Evolutionary conservation across 106 monocot species (phyloP).

Genomic region (Dendrobium chrysotoxum): DNA sequence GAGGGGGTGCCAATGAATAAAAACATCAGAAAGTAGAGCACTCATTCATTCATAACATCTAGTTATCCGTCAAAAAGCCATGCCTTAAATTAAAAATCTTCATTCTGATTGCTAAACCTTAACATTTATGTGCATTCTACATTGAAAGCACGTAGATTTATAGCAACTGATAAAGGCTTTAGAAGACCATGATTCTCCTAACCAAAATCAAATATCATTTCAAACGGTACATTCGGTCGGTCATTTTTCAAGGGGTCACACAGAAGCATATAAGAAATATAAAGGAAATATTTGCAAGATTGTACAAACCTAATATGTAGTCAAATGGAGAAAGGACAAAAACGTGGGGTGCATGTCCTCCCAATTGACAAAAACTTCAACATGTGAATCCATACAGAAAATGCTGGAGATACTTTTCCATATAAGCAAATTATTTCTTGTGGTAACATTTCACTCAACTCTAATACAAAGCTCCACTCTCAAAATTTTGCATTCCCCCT

Average conservation of each 20-base stretch:
- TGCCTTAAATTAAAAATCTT: neutral
- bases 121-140: neutral
- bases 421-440: neutral
- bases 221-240: neutral
- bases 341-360: neutral
- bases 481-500: neutral
- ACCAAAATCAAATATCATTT: neutral
- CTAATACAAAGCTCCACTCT: neutral
- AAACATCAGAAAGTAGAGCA: neutral
- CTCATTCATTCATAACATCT: neutral
- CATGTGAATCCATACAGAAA: neutral
- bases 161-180: neutral
- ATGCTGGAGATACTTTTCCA: neutral
- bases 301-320: neutral
- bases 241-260: neutral
- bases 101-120: neutral
- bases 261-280: neutral
- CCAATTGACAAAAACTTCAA: neutral
- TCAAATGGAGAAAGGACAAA: neutral
- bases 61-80: neutral
- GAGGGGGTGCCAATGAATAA: neutral
- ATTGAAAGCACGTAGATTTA: neutral
- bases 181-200: neutral
- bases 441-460: neutral
- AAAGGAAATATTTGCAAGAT: neutral